phyloP scores from a whole-genome alignment of 2,329 filamentous ascomycete species.

The Aspergillus melleus region DNA sequence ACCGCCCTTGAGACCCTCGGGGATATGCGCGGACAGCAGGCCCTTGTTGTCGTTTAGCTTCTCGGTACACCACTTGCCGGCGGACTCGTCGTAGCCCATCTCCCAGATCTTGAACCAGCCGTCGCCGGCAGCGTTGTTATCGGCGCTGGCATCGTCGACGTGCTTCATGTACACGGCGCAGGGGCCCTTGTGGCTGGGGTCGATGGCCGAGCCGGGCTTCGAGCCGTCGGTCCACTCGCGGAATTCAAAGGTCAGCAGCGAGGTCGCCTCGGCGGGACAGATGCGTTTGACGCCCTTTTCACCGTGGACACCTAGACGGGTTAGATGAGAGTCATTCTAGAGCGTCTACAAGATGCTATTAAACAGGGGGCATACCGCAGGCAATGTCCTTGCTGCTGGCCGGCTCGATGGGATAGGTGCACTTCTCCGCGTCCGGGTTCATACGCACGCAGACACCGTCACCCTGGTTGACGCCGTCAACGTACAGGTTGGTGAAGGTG shows the following conservation, averaged over 20 bases:
- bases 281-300: constrained; percentile 51
- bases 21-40: constrained; percentile 62
- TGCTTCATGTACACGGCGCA: constrained; percentile 75
- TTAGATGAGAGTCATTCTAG: background rate
- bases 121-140: constrained; percentile 56
- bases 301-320: constrained; percentile 47
- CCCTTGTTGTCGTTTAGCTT: constrained; percentile 66
- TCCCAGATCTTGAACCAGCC: constrained; percentile 82
- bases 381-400: constrained; percentile 65
- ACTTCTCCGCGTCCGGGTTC: constrained; percentile 53
- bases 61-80: constrained; percentile 68
- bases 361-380: constrained; percentile 58
- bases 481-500: constrained; percentile 62
- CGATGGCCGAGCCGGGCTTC: constrained; percentile 55
- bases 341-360: no score
- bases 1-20: constrained; percentile 61
- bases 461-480: constrained; percentile 65
- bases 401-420: constrained; percentile 59
- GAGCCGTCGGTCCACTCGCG: constrained; percentile 60
- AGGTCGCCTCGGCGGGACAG: constrained; percentile 50
- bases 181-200: constrained; percentile 64
- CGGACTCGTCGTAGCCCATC: constrained; percentile 60
- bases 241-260: constrained; percentile 66
- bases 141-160: constrained; percentile 55
- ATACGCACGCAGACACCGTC: constrained; percentile 72